Conservation (phyloP, 2,329 filamentous ascomycete species). For the Epichloe bromicola region DNA sequence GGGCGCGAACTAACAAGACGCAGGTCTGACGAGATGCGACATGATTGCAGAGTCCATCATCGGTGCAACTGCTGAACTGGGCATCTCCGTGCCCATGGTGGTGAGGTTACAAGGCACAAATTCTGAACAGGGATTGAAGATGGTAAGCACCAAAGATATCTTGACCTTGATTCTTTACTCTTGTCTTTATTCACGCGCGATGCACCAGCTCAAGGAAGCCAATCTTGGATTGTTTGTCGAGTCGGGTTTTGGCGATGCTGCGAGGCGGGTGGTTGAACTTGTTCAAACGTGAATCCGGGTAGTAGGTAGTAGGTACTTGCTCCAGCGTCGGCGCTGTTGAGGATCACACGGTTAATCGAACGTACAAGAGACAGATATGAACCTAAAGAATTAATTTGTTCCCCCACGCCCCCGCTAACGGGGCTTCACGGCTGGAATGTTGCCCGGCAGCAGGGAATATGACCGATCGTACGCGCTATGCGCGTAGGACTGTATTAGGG, state of each 20-base stretch:
- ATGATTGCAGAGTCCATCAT: conserved; percentile 39
- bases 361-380: too few species aligned
- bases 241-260: conserved; percentile 24
- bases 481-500: too few species aligned
- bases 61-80: conserved; percentile 24
- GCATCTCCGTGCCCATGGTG: conserved; percentile 29
- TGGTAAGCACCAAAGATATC: conserved; percentile 18
- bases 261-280: conserved; percentile 21
- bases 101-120: conserved; percentile 36
- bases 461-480: too few species aligned
- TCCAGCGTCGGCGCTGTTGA: too few species aligned
- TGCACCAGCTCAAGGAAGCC: conserved; percentile 21
- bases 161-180: too few species aligned
- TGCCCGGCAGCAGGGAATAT: too few species aligned
- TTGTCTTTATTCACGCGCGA: neutral
- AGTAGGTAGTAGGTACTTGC: too few species aligned
- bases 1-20: neutral
- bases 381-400: too few species aligned
- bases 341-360: too few species aligned
- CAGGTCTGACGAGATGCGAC: conserved; percentile 34
- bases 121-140: conserved; percentile 23
- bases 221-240: conserved; percentile 24
- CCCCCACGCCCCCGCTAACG: too few species aligned
- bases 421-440: neutral
- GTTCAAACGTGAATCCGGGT: conserved; percentile 1